These are phyloP conservation scores for Escallonia rubra DNA, from an alignment of 129 eudicot genomes.

Conservation along the genomic window DNA sequence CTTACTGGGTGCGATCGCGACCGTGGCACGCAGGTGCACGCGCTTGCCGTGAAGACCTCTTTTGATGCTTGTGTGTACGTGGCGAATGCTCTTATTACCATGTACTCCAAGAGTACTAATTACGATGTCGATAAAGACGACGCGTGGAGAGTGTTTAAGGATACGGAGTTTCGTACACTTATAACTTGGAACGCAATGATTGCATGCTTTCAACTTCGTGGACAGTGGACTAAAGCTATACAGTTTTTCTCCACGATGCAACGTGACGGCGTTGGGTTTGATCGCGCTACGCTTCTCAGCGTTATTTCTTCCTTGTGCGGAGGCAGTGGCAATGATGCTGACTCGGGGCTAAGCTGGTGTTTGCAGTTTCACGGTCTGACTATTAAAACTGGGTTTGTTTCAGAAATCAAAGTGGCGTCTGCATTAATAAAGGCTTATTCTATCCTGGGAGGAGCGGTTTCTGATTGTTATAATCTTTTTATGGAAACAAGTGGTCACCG, in stretches of 20 bases:
- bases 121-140: constrained; percentile 15
- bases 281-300: constrained; percentile 64
- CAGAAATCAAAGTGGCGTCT: constrained; percentile 54
- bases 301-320: constrained; percentile 44
- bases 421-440: constrained; percentile 66
- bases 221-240: constrained; percentile 41
- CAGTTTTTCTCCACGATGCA: constrained; percentile 37
- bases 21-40: constrained; percentile 66
- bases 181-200: constrained; percentile 75
- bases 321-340: constrained; percentile 1
- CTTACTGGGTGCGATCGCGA: constrained; percentile 44
- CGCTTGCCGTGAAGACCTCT: constrained; percentile 43
- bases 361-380: constrained; percentile 52
- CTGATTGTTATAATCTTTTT: constrained; percentile 43
- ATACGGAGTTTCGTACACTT: constrained; percentile 28
- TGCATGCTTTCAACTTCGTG: constrained; percentile 44
- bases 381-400: constrained; percentile 41
- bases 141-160: constrained; percentile 54
- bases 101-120: constrained; percentile 45
- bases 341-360: constrained; percentile 29
- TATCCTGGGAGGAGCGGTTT: constrained; percentile 37
- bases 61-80: constrained; percentile 57
- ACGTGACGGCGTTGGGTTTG: constrained; percentile 45
- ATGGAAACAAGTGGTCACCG: constrained; percentile 37
- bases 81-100: constrained; percentile 60